Conservation (phyloP, 257 asterid genomes). For the Ligustrum vulgare region DNA sequence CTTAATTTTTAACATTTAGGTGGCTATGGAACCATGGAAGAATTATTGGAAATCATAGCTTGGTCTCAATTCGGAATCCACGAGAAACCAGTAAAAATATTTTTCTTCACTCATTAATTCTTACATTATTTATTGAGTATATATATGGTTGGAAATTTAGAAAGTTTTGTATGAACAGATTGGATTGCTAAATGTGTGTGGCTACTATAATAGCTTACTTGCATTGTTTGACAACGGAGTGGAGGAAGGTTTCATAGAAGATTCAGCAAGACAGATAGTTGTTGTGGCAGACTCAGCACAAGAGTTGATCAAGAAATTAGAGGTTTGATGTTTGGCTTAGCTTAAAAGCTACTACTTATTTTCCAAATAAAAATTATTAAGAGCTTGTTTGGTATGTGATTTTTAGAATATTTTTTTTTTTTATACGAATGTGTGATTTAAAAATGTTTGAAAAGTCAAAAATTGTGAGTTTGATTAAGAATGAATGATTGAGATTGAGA, state of each 20-base stretch:
- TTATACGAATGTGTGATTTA: too few species aligned
- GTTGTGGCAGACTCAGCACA: slow-evolving; percentile 48
- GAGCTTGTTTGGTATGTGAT: too few species aligned
- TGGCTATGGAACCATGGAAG: slow-evolving; percentile 85
- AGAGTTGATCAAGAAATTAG: slow-evolving; percentile 51
- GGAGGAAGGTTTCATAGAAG: slow-evolving; percentile 66
- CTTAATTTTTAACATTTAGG: slow-evolving; percentile 32
- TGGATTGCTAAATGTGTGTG: slow-evolving; percentile 71
- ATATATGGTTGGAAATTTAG: neutral
- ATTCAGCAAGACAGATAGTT: slow-evolving; percentile 54
- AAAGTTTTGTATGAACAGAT: slow-evolving; percentile 34
- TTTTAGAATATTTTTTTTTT: too few species aligned
- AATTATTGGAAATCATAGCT: slow-evolving; percentile 61
- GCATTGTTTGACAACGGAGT: slow-evolving; percentile 71
- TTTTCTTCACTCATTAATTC: neutral
- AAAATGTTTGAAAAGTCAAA: too few species aligned
- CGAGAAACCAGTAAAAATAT: slow-evolving; percentile 54
- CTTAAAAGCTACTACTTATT: neutral
- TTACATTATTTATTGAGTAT: too few species aligned
- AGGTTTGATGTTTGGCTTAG: slow-evolving; percentile 28
- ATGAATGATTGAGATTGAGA: too few species aligned
- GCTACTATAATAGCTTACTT: slow-evolving; percentile 64
- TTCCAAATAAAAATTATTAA: neutral
- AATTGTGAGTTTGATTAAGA: too few species aligned
- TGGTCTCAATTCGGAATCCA: slow-evolving; percentile 80